Conservation (phyloP, 495 filamentous ascomycete species). For the Annulohypoxylon maeteangense region DNA sequence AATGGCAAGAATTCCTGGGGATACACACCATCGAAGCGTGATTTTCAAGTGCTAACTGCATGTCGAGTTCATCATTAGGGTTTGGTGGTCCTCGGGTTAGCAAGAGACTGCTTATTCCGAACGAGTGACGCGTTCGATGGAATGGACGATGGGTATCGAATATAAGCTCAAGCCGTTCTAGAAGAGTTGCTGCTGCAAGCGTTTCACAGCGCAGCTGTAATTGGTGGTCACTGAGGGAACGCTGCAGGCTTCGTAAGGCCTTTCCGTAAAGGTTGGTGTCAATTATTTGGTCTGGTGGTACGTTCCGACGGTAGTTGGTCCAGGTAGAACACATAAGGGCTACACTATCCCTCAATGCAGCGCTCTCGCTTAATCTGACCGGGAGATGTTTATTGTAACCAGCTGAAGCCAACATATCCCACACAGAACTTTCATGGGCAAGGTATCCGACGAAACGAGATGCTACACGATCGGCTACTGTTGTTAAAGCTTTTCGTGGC, state of each 20-base stretch:
- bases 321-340: constrained; percentile 32
- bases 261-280: constrained; percentile 31
- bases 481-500: constrained; percentile 23
- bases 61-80: constrained; percentile 20
- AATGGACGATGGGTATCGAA: constrained; percentile 23
- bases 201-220: constrained; percentile 24
- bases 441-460: constrained; percentile 29
- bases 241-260: constrained; percentile 30
- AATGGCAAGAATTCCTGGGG: background rate
- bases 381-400: constrained; percentile 30
- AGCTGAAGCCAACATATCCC: constrained; percentile 18
- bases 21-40: constrained; percentile 25
- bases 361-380: constrained; percentile 25
- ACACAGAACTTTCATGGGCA: constrained; percentile 18
- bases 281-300: constrained; percentile 4
- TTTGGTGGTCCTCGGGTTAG: constrained; percentile 18
- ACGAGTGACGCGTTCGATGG: background rate
- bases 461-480: constrained; percentile 32
- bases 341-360: constrained; percentile 31
- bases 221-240: constrained; percentile 11
- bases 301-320: constrained; percentile 23
- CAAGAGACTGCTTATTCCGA: constrained; percentile 24
- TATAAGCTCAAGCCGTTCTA: constrained; percentile 22
- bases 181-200: constrained; percentile 20
- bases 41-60: constrained; percentile 32